Conservation (phyloP, 495 filamentous ascomycete genomes). For the Penicillium pancosmium region DNA sequence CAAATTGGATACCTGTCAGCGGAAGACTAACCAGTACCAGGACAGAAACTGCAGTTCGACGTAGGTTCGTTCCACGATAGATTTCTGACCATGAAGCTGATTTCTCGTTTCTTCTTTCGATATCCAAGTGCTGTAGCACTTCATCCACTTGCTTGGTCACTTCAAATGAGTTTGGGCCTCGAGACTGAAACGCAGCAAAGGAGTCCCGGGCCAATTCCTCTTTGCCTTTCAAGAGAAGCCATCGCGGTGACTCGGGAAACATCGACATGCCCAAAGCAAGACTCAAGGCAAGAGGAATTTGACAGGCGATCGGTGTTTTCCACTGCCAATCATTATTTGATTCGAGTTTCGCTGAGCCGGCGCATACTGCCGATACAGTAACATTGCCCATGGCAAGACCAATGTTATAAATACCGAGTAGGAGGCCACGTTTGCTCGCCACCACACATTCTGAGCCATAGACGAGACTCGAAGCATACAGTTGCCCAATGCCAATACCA, state of each 20-base stretch:
- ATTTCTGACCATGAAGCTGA: conserved; percentile 26
- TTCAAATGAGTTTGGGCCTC: conserved; percentile 21
- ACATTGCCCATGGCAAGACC: conserved; percentile 32
- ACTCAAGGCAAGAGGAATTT: conserved; percentile 31
- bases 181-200: conserved; percentile 24
- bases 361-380: conserved; percentile 29
- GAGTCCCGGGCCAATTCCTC: conserved; percentile 28
- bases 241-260: conserved; percentile 37
- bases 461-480: conserved; percentile 22
- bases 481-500: conserved; percentile 28
- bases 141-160: conserved; percentile 27
- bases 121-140: conserved; percentile 25
- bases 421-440: conserved; percentile 30
- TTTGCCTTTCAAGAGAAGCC: conserved; percentile 23
- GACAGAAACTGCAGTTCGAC: conserved; percentile 26
- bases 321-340: conserved; percentile 30
- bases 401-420: conserved; percentile 31
- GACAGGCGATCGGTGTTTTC: conserved; percentile 35
- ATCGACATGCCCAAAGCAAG: conserved; percentile 30
- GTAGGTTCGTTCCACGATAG: conserved; percentile 22
- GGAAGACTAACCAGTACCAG: conserved; percentile 30
- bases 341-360: conserved; percentile 25
- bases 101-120: conserved; percentile 14
- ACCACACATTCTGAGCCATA: conserved; percentile 35
- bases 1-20: conserved; percentile 34